Evolutionary conservation across 2,329 filamentous ascomycete species (phyloP).

Genomic region (Teratosphaeria zuluensis): DNA sequence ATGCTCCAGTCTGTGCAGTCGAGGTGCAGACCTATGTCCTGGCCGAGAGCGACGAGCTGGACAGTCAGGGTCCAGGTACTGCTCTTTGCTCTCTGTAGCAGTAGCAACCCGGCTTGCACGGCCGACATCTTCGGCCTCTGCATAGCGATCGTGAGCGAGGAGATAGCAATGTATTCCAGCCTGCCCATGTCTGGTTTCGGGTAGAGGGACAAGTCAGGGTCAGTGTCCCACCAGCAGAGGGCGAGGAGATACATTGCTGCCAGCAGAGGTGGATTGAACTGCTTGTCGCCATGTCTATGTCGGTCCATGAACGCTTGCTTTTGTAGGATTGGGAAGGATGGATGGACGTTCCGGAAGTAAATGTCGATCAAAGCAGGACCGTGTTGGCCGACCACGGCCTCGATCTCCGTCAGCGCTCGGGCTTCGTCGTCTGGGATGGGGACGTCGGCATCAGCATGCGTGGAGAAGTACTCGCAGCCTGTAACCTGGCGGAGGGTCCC

Average conservation of each 20-base stretch:
- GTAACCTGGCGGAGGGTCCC: constrained; percentile 62
- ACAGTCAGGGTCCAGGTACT: constrained; percentile 79
- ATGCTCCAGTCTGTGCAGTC: constrained; percentile 84
- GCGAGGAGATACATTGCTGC: constrained; percentile 77
- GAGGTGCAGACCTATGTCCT: constrained; percentile 80
- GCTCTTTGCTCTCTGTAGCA: constrained; percentile 65
- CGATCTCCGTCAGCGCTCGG: constrained; percentile 61
- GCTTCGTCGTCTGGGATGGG: constrained; percentile 61
- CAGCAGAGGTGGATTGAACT: constrained; percentile 66
- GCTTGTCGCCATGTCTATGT: constrained; percentile 60
- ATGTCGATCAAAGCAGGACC: constrained; percentile 68
- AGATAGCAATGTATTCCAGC: constrained; percentile 64
- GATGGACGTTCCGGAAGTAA: constrained; percentile 74
- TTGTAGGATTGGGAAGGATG: constrained; percentile 72
- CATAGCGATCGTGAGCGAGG: constrained; percentile 65
- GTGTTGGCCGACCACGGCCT: constrained; percentile 65
- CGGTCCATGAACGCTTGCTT: constrained; percentile 72
- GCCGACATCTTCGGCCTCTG: constrained; percentile 73
- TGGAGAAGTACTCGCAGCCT: constrained; percentile 67
- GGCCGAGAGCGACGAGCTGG: constrained; percentile 75
- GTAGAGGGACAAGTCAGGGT: constrained; percentile 52
- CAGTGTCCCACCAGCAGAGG: constrained; percentile 78
- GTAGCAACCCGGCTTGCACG: constrained; percentile 64
- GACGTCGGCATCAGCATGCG: constrained; percentile 65
- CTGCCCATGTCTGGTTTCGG: constrained; percentile 63